Evolutionary conservation across 192 early-diverging fungal genomes (phyloP), one percentile per base, ranked within the genome.

Genomic region (Backusella australiensis): DNA sequence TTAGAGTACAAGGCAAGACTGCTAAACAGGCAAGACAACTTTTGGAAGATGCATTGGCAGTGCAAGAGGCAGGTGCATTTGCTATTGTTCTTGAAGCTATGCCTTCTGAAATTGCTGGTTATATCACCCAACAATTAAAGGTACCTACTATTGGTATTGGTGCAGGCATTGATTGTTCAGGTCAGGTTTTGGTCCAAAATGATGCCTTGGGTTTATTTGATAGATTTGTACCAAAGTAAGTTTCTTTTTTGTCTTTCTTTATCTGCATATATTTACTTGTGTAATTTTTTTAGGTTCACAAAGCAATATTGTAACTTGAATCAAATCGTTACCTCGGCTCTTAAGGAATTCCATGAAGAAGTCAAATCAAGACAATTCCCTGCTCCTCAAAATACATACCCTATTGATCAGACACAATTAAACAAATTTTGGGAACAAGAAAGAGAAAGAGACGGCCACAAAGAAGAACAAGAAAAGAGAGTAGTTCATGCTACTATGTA

Each of bases 121-220:
- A 91, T 41, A 91, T 98, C 67, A 99, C 97, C 0, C 76, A 89
- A 26, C 76, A 87, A 42, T 81, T 99, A 34, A 69, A 68, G 3
- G 90, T 98, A 42, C 97, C 97, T 8, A 99, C 97, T 9, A 98
- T 99, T 75, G 98, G 98, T 14, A 99, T 99, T 78, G 98, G 98
- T 52, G 96, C 98, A 7, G 97, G 97, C 8, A 72, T 87, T 15
- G 83, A 89, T 0, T 93, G 92, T 14, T 96, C 94, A 21, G 98
- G 98, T 19, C 98, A 99, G 82, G 97, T 98, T 39, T 84, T 99
- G 52, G 97, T 99, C 26, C 86, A 91, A 71, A 86, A 94, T 76
- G 98, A 99, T 78, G 93, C 93, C 86, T 76, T 98, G 26, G 97
- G 98, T 19, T 84, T 95, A 42, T 99, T 95, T 85, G 97, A 97